Evolutionary conservation across 257 asterid genomes (phyloP), one percentile per base, ranked within the genome.

Genomic region (Ilex aquifolium): DNA sequence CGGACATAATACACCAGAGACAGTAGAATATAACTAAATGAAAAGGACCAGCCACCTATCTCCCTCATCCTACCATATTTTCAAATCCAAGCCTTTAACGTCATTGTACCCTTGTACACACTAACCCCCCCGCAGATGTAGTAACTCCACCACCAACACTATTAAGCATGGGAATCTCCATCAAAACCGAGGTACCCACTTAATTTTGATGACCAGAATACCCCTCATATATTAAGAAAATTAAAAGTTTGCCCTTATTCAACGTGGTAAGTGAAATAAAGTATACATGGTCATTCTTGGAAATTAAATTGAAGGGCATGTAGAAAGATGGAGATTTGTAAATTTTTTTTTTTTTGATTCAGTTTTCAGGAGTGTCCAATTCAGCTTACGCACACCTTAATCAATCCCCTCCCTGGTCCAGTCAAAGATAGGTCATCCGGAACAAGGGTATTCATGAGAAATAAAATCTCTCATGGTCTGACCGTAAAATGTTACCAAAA

Each of bases 21-120:
- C 69, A 73, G 73, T 75, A 74, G 79, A 66, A 74, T 67, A 73
- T 82, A 86, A 89, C 91, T 76, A 80, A 84, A 86, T 64, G 92
- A 86, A 77, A 88, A 74, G 59, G 95, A 89, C 94, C 49, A 65
- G 60, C 81, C 79, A 81, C 91, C 94, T 31, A 82, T 65, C 65
- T 55, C 36, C 31, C 72, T 57, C 40, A 36, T 72, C 61, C 71
- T n/a, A 69, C 83, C 66, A 79, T 76, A 75, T 79, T 72, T 72
- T 71, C 71, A 72, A 73, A 80, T 76, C 79, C 74, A 76, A 52
- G 79, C 85, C 76, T 77, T 85, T 73, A 85, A 71, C 81, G 79
- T 71, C 59, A 53, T 59, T 65, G 67, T 71, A 46, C 51, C 15
- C 51, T 46, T n/a, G n/a, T n/a, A n/a, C n/a, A n/a, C n/a, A n/a